A percentile compares a stretch with the other conserved stretches of the same genome.
These are phyloP conservation scores for Annona cherimola DNA, from an alignment of 164 flowering plant species.

Conservation along the genomic window DNA sequence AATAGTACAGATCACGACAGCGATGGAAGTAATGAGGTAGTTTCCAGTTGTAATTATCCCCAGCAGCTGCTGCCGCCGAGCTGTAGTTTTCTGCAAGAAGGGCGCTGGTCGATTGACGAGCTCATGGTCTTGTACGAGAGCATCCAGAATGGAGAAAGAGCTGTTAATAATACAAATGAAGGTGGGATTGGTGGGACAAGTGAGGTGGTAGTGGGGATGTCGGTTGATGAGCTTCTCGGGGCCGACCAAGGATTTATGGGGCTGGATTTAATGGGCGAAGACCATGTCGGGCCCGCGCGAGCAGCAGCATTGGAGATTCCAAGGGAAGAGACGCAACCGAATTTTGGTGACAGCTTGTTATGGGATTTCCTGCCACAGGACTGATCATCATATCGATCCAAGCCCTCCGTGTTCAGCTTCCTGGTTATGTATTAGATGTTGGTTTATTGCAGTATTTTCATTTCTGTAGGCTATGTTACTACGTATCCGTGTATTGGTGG, in stretches of 20 bases:
- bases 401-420: neutral
- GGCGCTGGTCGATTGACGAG: constrained; percentile 47
- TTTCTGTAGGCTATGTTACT: neutral
- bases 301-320: neutral
- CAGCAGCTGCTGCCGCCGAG: constrained; percentile 9
- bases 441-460: neutral
- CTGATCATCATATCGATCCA: neutral
- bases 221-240: neutral
- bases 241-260: neutral
- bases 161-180: constrained; percentile 21
- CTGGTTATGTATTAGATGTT: neutral
- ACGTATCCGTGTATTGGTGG: neutral
- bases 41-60: neutral
- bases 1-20: neutral
- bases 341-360: neutral
- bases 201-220: neutral
- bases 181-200: constrained; percentile 6
- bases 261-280: neutral
- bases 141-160: constrained; percentile 12
- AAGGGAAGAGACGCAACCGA: neutral
- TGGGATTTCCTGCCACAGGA: neutral
- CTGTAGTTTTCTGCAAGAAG: constrained; percentile 52
- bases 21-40: constrained; percentile 9
- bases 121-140: constrained; percentile 50
- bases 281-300: neutral